Evolutionary conservation across 2,329 filamentous ascomycete species (phyloP).

Genomic region (Bipolaris sorokiniana): DNA sequence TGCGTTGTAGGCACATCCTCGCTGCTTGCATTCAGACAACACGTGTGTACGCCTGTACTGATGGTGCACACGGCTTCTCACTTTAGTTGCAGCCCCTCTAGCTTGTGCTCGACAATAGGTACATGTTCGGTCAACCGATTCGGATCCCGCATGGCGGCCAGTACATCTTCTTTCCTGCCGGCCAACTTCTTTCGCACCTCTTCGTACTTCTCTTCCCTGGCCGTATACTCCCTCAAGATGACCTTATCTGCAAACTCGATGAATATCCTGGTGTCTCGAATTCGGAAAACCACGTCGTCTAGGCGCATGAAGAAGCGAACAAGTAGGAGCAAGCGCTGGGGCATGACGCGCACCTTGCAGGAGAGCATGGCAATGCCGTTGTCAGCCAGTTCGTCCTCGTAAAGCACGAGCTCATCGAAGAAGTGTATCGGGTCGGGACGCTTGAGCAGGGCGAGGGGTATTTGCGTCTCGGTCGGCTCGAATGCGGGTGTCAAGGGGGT

Average conservation of each 20-base stretch:
- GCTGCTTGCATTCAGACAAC: not conserved
- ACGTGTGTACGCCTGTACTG: not conserved
- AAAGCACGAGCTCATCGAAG: slow-evolving; percentile 94
- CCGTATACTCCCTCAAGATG: slow-evolving; percentile 87
- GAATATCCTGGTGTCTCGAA: slow-evolving; percentile 90
- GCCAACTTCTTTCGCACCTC: slow-evolving; percentile 68
- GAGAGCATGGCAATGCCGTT: slow-evolving; percentile 92
- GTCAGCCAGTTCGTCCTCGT: slow-evolving; percentile 96
- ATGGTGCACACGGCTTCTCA: slow-evolving; percentile 23
- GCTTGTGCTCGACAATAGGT: slow-evolving; percentile 70
- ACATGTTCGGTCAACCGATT: slow-evolving; percentile 68
- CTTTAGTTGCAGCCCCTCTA: slow-evolving; percentile 61
- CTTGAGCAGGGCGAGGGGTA: slow-evolving; percentile 86
- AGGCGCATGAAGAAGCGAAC: slow-evolving; percentile 89
- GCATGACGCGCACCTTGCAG: slow-evolving; percentile 93
- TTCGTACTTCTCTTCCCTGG: slow-evolving; percentile 82
- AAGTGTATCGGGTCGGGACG: slow-evolving; percentile 93
- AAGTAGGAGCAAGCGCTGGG: slow-evolving; percentile 81
- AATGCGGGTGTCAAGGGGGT: slow-evolving; percentile 53
- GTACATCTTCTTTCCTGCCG: slow-evolving; percentile 70
- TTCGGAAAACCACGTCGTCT: slow-evolving; percentile 84
- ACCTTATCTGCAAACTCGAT: slow-evolving; percentile 82
- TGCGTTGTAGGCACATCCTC: not conserved
- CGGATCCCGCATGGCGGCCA: slow-evolving; percentile 77
- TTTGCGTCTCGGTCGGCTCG: slow-evolving; percentile 58